phyloP scores from a whole-genome alignment of 176 grass and related monocot species.

The Olyra latifolia region DNA sequence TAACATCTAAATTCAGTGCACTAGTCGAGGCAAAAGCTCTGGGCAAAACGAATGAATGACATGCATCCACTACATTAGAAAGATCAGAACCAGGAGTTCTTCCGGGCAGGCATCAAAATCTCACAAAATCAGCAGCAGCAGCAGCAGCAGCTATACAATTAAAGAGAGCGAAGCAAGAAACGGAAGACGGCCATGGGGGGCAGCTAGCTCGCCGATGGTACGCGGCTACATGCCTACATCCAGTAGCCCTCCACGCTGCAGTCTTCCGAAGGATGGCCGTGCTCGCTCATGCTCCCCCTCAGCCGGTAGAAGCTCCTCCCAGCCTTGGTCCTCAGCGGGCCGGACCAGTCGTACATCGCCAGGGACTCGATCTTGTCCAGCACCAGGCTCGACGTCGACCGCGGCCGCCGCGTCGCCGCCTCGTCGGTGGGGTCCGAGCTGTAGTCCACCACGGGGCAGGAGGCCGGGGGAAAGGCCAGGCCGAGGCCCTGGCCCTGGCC shows the following conservation, averaged over 20 bases:
- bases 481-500: slow-evolving; percentile 24
- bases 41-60: slow-evolving; percentile 13
- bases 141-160: slow-evolving; percentile 44
- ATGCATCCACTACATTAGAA: slow-evolving; percentile 5
- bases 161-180: background rate
- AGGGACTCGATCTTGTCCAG: slow-evolving; percentile 58
- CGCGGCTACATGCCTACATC: slow-evolving; percentile 25
- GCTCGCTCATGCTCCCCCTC: slow-evolving; percentile 90
- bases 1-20: background rate
- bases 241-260: slow-evolving; percentile 46
- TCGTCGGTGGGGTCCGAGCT: slow-evolving; percentile 62
- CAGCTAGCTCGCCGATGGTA: no score
- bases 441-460: slow-evolving; percentile 46
- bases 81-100: slow-evolving; percentile 34
- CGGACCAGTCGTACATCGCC: slow-evolving; percentile 73
- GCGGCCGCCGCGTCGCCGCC: slow-evolving; percentile 49
- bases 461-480: slow-evolving; percentile 35
- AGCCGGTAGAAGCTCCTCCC: slow-evolving; percentile 68
- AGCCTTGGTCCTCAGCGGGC: slow-evolving; percentile 69
- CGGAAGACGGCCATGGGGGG: background rate
- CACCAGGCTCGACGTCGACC: slow-evolving; percentile 62
- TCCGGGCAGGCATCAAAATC: slow-evolving; percentile 37
- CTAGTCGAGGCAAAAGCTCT: background rate
- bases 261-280: slow-evolving; percentile 60
- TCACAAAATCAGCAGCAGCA: slow-evolving; percentile 8